Evolutionary conservation across 208 protist genomes (phyloP).

Genomic region (Angomonas ambiguus): DNA sequence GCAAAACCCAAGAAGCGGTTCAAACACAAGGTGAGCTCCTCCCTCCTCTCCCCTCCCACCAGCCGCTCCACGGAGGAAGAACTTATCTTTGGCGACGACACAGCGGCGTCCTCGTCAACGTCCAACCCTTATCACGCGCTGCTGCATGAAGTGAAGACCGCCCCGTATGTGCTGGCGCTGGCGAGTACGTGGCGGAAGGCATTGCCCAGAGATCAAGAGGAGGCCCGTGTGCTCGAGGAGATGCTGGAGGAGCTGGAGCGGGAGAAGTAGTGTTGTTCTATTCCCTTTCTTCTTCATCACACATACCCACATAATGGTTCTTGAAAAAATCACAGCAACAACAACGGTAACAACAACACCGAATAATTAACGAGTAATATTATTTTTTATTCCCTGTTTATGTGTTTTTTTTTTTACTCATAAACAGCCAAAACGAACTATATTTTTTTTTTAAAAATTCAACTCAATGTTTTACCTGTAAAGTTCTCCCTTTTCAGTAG

Average conservation of each 20-base stretch:
- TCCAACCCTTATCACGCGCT: background rate
- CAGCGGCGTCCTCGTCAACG: too few species aligned
- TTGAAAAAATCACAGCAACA: too few species aligned
- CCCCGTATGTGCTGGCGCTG: background rate
- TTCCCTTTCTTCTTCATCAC: too few species aligned
- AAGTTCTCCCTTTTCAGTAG: too few species aligned
- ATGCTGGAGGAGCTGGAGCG: background rate
- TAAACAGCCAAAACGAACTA: too few species aligned
- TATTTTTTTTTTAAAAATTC: too few species aligned
- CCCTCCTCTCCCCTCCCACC: background rate
- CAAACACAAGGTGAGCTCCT: too few species aligned
- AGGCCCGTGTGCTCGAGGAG: background rate
- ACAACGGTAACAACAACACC: too few species aligned
- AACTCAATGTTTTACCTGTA: too few species aligned
- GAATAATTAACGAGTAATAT: background rate
- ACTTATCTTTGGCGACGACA: background rate
- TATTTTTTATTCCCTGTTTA: background rate
- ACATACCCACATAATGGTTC: too few species aligned
- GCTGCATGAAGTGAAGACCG: background rate
- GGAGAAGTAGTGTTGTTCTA: too few species aligned
- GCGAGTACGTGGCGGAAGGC: background rate
- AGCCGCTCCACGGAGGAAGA: background rate
- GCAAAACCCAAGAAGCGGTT: too few species aligned
- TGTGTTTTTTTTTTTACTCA: background rate
- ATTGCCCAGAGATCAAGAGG: background rate